Conservation (phyloP, 164 flowering plant genomes). For the Stephania yunnanensis region DNA sequence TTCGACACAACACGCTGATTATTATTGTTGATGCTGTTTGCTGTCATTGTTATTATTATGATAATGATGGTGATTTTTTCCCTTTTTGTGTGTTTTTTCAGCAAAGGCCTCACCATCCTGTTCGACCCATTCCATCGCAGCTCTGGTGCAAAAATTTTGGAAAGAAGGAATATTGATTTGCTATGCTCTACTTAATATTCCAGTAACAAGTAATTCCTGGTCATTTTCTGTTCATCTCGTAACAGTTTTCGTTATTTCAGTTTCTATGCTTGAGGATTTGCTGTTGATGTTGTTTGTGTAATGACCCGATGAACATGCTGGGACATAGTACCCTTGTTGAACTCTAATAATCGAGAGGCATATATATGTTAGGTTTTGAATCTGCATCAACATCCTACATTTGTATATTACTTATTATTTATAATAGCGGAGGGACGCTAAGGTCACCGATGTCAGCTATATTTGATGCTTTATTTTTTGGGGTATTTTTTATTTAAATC, state of each 20-base stretch:
- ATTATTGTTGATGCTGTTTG: too few relatives aligned
- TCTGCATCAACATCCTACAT: background rate
- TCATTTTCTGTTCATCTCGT: background rate
- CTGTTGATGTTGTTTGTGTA: background rate
- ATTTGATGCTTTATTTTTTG: background rate
- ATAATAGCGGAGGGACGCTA: background rate
- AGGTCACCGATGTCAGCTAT: background rate
- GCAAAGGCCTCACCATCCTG: constrained; percentile 92
- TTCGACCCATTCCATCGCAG: constrained; percentile 89
- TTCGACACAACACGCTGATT: too few relatives aligned
- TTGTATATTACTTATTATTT: background rate
- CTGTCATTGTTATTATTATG: too few relatives aligned
- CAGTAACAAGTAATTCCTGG: background rate
- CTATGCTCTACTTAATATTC: background rate
- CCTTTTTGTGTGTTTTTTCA: constrained; percentile 22
- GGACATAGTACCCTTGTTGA: background rate
- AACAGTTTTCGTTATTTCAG: background rate
- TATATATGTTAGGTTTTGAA: background rate
- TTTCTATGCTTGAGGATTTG: too few relatives aligned
- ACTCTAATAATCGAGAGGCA: background rate
- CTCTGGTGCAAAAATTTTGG: constrained; percentile 98
- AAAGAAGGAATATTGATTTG: constrained; percentile 56
- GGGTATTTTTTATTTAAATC: too few relatives aligned
- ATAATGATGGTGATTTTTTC: background rate
- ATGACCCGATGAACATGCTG: background rate